Base-by-base conservation (phyloP, 2,329 filamentous ascomycete species). In the Arthrobotrys iridis region DNA sequence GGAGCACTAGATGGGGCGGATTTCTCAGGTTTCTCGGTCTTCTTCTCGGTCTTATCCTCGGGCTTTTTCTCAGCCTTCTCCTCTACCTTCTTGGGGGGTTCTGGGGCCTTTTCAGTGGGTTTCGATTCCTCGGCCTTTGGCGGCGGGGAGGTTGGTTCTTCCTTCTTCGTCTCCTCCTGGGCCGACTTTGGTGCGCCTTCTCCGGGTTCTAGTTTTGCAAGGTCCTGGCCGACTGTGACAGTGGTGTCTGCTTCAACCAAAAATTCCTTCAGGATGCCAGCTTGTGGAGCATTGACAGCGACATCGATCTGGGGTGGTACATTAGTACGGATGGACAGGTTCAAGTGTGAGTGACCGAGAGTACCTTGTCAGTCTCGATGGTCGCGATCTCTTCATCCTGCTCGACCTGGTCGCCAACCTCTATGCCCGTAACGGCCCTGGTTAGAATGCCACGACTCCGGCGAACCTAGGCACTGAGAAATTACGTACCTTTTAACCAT, bases 291-390 rank as follows among this genome's bases (percentile, higher is more conserved):
- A 83, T 97, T 98, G 81, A 99, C 93, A 24, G 94, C 90, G 48
- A 99, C 93, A 83, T 99, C 95, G 81, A 98, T 98, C 93, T 95
- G 77, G 2, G n/a, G n/a, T n/a, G 13, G 3, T 41, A 41, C 24
- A 45, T 43, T 41, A 18, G 20, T 37, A 40, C 33, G 3, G 40
- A 37, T 22, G 7, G 35, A 1, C n/a, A 28, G 41, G 8, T 6
- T 2, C 26, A 37, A 58, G 15, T 35, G 68, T 26, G 55, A 20
- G 43, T 41, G 13, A 55, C 45, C 33, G 1, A n/a, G 11, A 13
- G 77, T 85, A 93, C 92, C 89, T 99, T 99, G 87, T 99, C 95
- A 11, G 95, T 99, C 84, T 99, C 95, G 81, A 99, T 99, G 57
- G 94, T 97, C 30, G 95, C 95, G 82, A 99, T 94, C 83, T 99